Evolutionary conservation across 2,329 filamentous ascomycete species (phyloP).

Genomic region (Fusarium devonianum): DNA sequence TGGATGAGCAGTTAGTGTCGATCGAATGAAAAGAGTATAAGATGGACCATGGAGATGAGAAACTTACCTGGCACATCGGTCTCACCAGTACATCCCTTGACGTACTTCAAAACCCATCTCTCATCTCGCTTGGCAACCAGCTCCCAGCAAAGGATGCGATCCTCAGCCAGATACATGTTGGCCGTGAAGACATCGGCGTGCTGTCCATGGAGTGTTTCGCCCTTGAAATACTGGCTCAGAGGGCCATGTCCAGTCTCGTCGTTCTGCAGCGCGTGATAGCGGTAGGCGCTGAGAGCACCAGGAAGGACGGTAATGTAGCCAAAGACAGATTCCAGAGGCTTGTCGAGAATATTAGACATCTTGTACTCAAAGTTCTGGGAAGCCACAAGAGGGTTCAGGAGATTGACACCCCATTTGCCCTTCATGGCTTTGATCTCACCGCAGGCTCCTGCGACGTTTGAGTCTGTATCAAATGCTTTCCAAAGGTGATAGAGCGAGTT

Average conservation of each 20-base stretch:
- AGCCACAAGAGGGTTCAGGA: conserved; percentile 93
- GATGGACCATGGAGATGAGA: neutral
- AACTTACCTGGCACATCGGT: conserved; percentile 92
- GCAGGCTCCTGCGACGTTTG: conserved; percentile 94
- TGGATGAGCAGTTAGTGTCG: conserved; percentile 49
- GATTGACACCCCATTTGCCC: conserved; percentile 79
- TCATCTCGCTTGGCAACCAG: conserved; percentile 93
- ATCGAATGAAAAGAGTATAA: neutral
- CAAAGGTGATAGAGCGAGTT: conserved; percentile 97
- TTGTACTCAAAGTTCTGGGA: conserved; percentile 99
- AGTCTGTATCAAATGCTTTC: conserved; percentile 99
- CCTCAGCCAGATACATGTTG: conserved; percentile 93
- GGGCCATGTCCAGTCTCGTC: conserved; percentile 95
- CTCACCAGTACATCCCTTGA: conserved; percentile 94
- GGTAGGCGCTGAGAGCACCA: conserved; percentile 92
- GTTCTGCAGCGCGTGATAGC: conserved; percentile 95
- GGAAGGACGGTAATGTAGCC: conserved; percentile 98
- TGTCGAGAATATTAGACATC: conserved; percentile 99
- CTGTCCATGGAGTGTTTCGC: conserved; percentile 93
- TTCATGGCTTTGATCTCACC: conserved; percentile 98
- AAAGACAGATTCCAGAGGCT: conserved; percentile 95
- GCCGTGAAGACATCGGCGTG: conserved; percentile 97
- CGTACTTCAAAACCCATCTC: conserved; percentile 97
- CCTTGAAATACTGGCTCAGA: conserved; percentile 98
- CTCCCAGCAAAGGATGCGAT: conserved; percentile 93